Evolutionary conservation across 257 asterid genomes (phyloP), one percentile per base, ranked within the genome.

Genomic region (Nicotiana tabacum): DNA sequence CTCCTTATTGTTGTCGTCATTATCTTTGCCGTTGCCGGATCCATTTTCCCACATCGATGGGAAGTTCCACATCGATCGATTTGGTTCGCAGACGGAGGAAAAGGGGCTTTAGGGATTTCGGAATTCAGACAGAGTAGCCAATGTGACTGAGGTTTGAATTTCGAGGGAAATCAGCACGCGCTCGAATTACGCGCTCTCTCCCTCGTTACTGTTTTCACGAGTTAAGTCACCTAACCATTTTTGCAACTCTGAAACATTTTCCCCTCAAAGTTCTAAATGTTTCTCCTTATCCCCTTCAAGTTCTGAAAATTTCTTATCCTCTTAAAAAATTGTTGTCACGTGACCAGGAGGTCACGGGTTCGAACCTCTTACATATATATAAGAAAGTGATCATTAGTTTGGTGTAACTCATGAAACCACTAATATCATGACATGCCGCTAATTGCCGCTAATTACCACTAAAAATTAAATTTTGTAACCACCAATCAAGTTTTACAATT

Each of bases 1-100:
- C 51, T 85, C 90, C 15, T 86, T 83, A 7, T 72, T 35, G 39
- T 72, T 83, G 16, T 78, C 48, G 39, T 72, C 39, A 80, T 78
- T 62, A 56, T 80, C 86, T 10, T 81, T 77, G 53, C 18, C 83
- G 33, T 7, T 37, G 65, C 53, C 83, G 70, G 78, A 77, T 2
- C 32, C 64, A 10, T 39, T n/a, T 37, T 67, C 37, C 86, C 55
- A 78, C 83, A 78, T 78, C 77, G 57, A 78, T 57, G 0, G 11
- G 0, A 43, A 0, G 58, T 67, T 66, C 86, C 55, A 37, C 83
- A 66, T 78, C 77, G 57, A 78, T 57, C 55, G 68, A 61, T 76
- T 32, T 2, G 30, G 4, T 10, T 29, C 29, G 2, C 27, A 11
- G n/a, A 18, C 3, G 77, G 32, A 39, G 43, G 17, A n/a, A 62